These are phyloP conservation scores for Starmerella cellae DNA, from an alignment of 805 yeast species.

Conservation along the genomic window DNA sequence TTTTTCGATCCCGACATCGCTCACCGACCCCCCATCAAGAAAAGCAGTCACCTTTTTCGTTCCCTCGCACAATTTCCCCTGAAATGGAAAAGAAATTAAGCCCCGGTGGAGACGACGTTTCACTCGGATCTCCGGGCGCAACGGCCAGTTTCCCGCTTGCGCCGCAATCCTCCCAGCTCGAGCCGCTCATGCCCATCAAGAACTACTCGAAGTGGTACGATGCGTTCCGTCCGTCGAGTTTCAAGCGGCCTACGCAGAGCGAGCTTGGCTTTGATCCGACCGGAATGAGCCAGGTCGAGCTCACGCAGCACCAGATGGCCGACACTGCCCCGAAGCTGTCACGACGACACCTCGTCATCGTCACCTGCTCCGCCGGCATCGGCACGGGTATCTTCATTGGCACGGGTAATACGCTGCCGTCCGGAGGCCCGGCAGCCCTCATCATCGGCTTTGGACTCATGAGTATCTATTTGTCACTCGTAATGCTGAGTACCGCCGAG, in stretches of 20 bases:
- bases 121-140: neutral
- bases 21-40: too few relatives aligned
- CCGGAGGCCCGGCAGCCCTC: slow-evolving; percentile 49
- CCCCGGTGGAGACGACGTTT: neutral
- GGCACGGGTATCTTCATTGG: slow-evolving; percentile 74
- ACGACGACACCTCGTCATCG: slow-evolving; percentile 48
- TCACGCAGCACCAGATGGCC: slow-evolving; percentile 34
- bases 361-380: slow-evolving; percentile 70
- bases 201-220: slow-evolving; percentile 10
- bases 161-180: neutral
- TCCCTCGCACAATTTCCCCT: neutral
- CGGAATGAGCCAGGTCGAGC: slow-evolving; percentile 23
- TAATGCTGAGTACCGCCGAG: slow-evolving; percentile 58
- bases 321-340: slow-evolving; percentile 30
- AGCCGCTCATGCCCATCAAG: neutral
- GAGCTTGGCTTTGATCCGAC: slow-evolving; percentile 24
- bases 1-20: too few relatives aligned
- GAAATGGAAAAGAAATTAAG: neutral
- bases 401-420: slow-evolving; percentile 54
- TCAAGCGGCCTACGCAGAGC: slow-evolving; percentile 32
- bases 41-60: too few relatives aligned
- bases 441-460: slow-evolving; percentile 53
- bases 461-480: slow-evolving; percentile 58
- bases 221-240: slow-evolving; percentile 20
- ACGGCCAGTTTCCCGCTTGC: neutral